phyloP scores from a whole-genome alignment of 2,329 filamentous ascomycete genomes.

The Apiospora hydei region DNA sequence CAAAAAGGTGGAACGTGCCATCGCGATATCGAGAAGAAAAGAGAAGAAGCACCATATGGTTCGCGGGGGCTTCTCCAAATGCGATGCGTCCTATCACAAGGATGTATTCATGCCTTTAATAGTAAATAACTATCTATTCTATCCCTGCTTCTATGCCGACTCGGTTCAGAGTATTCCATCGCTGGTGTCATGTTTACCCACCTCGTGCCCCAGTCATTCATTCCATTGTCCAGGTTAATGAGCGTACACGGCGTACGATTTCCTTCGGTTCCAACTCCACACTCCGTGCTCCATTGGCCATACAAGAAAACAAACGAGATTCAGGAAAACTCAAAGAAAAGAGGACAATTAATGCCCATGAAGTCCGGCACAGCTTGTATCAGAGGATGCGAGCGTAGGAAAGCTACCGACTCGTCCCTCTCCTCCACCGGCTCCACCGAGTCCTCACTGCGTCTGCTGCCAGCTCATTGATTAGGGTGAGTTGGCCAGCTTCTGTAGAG shows the following conservation, averaged over 20 bases:
- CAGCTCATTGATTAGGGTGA: constrained; percentile 40
- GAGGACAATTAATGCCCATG: background rate
- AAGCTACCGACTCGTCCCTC: background rate
- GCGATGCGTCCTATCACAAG: background rate
- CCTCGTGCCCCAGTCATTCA: constrained; percentile 1
- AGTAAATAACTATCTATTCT: constrained; percentile 5
- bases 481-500: constrained; percentile 58
- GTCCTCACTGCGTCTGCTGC: background rate
- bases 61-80: background rate
- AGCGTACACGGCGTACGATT: background rate
- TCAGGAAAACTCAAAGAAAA: constrained; percentile 33
- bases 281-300: constrained; percentile 14
- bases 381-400: background rate
- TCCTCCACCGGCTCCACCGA: background rate
- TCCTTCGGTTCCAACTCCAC: constrained; percentile 11
- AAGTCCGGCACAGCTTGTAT: too few species aligned
- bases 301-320: constrained; percentile 26
- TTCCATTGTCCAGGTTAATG: background rate
- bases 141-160: constrained; percentile 8
- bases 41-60: background rate
- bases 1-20: background rate
- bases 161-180: background rate
- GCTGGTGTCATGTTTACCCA: constrained; percentile 7
- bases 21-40: background rate
- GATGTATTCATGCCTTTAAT: background rate